Evolutionary conservation across 164 flowering plant species (phyloP), one percentile per base, ranked within the genome.

Genomic region (Brasenia schreberi): DNA sequence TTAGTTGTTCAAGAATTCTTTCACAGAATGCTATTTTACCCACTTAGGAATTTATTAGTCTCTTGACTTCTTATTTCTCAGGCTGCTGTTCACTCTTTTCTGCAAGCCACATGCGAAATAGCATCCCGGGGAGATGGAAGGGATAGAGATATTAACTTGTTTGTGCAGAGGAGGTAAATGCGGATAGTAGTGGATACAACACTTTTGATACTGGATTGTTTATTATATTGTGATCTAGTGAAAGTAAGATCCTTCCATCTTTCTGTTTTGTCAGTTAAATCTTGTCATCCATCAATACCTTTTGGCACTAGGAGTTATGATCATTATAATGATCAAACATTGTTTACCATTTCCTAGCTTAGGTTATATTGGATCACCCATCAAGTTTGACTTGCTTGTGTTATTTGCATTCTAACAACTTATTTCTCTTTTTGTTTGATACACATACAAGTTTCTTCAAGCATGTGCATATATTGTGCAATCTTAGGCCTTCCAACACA

Each of bases 71-170:
- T 65, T 42, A n/a, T 72, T 69, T 78, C 58, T 62, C 84, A 94
- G 97, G 97, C 95, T 74, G 79, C 97, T 53, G 87, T 87, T 33
- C 84, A 83, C 78, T 81, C 89, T 64, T 81, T 91, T 73, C 71
- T 94, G 80, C 90, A 84, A 87, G 96, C 99, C 63, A 96, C 89
- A 63, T 78, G 60, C 66, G 96, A 94, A 76, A 76, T 94, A 73
- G 82, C 95, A 18, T 85, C 93, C 17, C 81, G 83, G 45, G 96
- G 99, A 69, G 90, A 88, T 77, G 79, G 82, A 75, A 82, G 93
- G 72, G 92, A 91, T 74, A 83, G 85, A 76, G 96, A 94, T 76
- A 66, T 80, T 70, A 91, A 88, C 79, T 77, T 87, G 65, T 84
- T 83, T 82, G 95, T 94, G 42, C 96, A 87, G 69, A 81, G 87